Evolutionary conservation across 2,329 filamentous ascomycete genomes (phyloP).

Genomic region (Fusarium sp.): DNA sequence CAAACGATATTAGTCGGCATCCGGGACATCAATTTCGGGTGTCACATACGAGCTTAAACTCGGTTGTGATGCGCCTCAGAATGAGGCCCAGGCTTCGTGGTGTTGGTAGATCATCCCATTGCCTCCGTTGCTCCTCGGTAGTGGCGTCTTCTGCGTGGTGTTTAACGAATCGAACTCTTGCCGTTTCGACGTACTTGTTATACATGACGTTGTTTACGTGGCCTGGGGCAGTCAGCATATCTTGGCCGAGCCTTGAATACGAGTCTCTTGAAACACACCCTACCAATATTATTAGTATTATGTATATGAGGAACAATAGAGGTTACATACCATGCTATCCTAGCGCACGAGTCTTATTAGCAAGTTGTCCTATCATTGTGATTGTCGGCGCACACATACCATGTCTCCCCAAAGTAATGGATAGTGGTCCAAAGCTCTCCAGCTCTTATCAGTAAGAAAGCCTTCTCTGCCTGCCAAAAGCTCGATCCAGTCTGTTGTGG

Average conservation of each 20-base stretch:
- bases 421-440: conserved; percentile 23
- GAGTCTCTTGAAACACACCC: neutral
- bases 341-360: neutral
- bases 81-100: conserved; percentile 22
- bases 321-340: conserved; percentile 27
- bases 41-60: conserved; percentile 27
- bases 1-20: neutral
- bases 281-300: neutral
- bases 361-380: neutral
- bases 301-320: fast-evolving
- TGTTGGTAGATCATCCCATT: conserved; percentile 24
- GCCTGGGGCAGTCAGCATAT: conserved; percentile 8
- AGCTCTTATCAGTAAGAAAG: conserved; percentile 18
- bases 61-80: conserved; percentile 30
- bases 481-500: conserved; percentile 14
- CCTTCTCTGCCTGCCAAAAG: conserved; percentile 25
- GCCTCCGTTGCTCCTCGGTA: neutral
- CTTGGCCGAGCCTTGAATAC: fast-evolving
- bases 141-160: conserved; percentile 23
- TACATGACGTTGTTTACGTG: conserved; percentile 37
- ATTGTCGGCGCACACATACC: conserved; percentile 4
- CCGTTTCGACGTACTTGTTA: conserved; percentile 34
- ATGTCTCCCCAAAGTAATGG: conserved; percentile 33
- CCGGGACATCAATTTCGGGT: fast-evolving
- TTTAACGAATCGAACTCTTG: conserved; percentile 15